Conservation (phyloP, 2,329 filamentous ascomycete genomes). For the Thelonectria blattea region DNA sequence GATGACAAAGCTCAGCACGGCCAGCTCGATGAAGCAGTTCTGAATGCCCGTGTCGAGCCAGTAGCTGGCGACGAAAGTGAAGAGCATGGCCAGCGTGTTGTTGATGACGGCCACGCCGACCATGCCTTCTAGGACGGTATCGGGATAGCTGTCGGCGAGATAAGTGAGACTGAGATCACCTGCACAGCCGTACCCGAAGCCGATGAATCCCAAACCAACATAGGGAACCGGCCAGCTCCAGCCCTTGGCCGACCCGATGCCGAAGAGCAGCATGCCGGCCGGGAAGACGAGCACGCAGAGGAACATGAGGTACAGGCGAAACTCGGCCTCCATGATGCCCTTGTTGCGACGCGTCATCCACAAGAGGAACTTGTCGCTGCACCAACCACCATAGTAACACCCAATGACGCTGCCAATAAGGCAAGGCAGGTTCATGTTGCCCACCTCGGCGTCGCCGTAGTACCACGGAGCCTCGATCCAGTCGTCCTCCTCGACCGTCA, state of each 20-base stretch:
- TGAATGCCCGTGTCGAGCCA: slow-evolving; percentile 56
- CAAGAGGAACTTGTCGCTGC: slow-evolving; percentile 61
- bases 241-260: slow-evolving; percentile 55
- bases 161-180: slow-evolving; percentile 63
- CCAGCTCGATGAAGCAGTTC: slow-evolving; percentile 59
- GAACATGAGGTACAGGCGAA: slow-evolving; percentile 58
- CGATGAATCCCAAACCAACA: slow-evolving; percentile 61
- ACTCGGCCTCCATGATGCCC: slow-evolving; percentile 62
- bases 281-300: slow-evolving; percentile 57
- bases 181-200: slow-evolving; percentile 64
- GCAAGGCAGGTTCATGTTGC: slow-evolving; percentile 64
- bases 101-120: slow-evolving; percentile 64
- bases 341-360: slow-evolving; percentile 60
- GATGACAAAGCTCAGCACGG: slow-evolving; percentile 56
- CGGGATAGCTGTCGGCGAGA: slow-evolving; percentile 61
- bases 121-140: slow-evolving; percentile 64
- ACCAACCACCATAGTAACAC: slow-evolving; percentile 63
- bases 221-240: slow-evolving; percentile 62
- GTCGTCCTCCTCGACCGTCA: slow-evolving; percentile 62
- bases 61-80: slow-evolving; percentile 57
- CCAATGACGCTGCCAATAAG: slow-evolving; percentile 61
- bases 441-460: slow-evolving; percentile 59
- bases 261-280: slow-evolving; percentile 58
- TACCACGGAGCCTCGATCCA: slow-evolving; percentile 61
- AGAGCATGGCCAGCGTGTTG: slow-evolving; percentile 60